Evolutionary conservation across 129 eudicot species (phyloP).

Genomic region (Artemisia tridentata): DNA sequence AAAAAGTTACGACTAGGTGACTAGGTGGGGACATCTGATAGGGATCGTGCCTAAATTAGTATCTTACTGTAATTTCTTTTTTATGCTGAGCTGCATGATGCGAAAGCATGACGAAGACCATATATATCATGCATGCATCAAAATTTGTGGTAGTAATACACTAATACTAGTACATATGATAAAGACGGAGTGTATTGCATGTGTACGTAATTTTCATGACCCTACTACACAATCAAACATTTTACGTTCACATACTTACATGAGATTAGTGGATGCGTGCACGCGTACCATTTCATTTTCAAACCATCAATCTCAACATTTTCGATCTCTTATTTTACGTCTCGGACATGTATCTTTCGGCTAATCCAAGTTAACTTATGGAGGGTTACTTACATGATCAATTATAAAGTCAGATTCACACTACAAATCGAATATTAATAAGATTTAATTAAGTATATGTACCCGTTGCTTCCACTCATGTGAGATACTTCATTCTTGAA

Average conservation of each 20-base stretch:
- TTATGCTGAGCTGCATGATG: conserved; percentile 19
- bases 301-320: neutral
- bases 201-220: conserved; percentile 3
- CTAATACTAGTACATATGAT: neutral
- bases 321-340: neutral
- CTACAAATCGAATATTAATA: too few relatives aligned
- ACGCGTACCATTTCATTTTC: conserved; percentile 15
- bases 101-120: conserved; percentile 28
- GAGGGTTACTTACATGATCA: neutral
- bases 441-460: too few relatives aligned
- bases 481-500: too few relatives aligned
- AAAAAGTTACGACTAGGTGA: conserved; percentile 1
- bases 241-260: neutral
- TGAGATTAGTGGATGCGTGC: conserved; percentile 5
- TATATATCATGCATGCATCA: neutral
- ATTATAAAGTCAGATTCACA: too few relatives aligned
- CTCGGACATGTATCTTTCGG: neutral
- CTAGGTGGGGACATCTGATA: conserved; percentile 22
- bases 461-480: too few relatives aligned
- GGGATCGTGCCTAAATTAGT: neutral
- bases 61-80: neutral
- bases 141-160: neutral
- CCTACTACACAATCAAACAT: neutral
- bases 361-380: neutral
- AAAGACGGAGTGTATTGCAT: neutral